phyloP scores from a whole-genome alignment of 1,284 basidiomycete genomes.

The Trichosporon faecale region DNA sequence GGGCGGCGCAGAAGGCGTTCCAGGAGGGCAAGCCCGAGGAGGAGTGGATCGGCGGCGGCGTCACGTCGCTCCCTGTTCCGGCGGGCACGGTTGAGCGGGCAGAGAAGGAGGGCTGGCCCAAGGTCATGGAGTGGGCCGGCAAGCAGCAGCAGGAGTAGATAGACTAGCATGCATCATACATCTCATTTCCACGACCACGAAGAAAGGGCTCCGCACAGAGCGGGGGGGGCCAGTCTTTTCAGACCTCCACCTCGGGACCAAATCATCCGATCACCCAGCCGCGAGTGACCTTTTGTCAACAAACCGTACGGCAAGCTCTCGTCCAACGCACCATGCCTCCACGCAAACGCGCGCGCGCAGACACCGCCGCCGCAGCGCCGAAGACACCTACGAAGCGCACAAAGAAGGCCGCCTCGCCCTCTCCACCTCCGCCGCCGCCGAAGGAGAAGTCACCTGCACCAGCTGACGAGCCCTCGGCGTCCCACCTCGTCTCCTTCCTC shows the following conservation, averaged over 20 bases:
- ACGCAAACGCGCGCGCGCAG: constrained; percentile 3
- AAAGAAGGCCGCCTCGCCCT: background rate
- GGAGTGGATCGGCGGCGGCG: constrained; percentile 76
- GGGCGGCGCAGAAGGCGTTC: constrained; percentile 57
- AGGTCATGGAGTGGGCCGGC: constrained; percentile 48
- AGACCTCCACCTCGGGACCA: constrained; percentile 8
- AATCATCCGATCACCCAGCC: background rate
- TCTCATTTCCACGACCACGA: background rate
- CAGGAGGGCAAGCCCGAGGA: constrained; percentile 67
- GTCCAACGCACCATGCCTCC: background rate
- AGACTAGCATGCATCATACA: constrained; percentile 12
- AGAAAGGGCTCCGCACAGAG: background rate
- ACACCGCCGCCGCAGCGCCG: background rate
- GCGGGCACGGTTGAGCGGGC: constrained; percentile 74
- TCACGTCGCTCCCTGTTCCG: constrained; percentile 84
- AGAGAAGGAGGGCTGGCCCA: constrained; percentile 40
- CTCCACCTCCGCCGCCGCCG: background rate
- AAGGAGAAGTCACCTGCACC: background rate
- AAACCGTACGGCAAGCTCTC: background rate
- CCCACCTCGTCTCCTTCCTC: constrained; percentile 47
- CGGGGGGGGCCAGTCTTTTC: background rate
- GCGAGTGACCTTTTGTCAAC: background rate
- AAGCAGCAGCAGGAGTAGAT: constrained; percentile 22
- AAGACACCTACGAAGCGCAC: background rate
- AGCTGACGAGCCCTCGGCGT: constrained; percentile 15